Evolutionary conservation across 805 yeast species (phyloP).

Genomic region (Schizosaccharomyces octosporus): DNA sequence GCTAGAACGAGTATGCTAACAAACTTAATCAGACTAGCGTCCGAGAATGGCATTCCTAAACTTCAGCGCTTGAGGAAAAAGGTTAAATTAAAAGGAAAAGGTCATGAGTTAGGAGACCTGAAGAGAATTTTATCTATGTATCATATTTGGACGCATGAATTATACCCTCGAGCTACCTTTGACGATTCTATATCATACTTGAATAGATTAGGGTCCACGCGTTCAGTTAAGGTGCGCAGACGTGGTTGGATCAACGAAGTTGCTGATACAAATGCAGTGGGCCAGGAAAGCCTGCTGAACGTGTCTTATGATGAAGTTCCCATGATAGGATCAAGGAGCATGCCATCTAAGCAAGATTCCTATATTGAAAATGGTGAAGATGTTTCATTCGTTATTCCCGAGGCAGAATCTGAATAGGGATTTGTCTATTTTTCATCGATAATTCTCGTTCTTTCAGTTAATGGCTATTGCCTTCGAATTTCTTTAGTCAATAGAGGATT

Average conservation of each 20-base stretch:
- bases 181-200: neutral
- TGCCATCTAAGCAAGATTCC: neutral
- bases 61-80: neutral
- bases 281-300: no score
- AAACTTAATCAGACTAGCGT: neutral
- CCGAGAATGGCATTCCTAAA: neutral
- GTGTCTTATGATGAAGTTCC: no score
- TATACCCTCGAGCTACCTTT: neutral
- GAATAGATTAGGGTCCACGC: neutral
- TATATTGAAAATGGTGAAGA: neutral
- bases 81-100: neutral
- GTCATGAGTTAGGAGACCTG: neutral
- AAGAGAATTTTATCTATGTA: neutral
- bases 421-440: no score
- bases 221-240: neutral
- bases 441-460: no score
- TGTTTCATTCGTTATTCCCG: neutral
- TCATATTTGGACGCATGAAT: conserved; percentile 1
- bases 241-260: neutral
- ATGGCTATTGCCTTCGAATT: no score
- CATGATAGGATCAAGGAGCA: no score
- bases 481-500: no score
- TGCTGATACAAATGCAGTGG: neutral
- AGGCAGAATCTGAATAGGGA: neutral
- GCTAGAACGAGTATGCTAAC: no score